phyloP scores from a whole-genome alignment of 805 yeast species.

The Starmerella bombicola region DNA sequence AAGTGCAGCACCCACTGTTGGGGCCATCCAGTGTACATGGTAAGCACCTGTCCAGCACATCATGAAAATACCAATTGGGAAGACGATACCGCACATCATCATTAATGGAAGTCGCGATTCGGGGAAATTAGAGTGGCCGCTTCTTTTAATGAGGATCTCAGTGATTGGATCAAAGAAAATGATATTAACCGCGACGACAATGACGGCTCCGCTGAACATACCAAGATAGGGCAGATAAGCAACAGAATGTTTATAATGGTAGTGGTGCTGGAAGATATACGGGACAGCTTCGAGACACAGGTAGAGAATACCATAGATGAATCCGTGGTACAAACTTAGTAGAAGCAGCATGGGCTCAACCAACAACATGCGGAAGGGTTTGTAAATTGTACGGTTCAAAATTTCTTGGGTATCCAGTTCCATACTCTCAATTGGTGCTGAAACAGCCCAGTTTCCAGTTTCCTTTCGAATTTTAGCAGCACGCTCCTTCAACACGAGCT shows the following conservation, averaged over 20 bases:
- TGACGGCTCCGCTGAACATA: conserved; percentile 50
- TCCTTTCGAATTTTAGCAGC: conserved; percentile 59
- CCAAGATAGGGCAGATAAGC: conserved; percentile 72
- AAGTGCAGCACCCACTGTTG: conserved; percentile 43
- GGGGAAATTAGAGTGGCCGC: conserved; percentile 53
- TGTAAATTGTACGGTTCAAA: conserved; percentile 45
- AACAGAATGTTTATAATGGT: conserved; percentile 47
- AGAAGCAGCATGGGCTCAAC: conserved; percentile 63
- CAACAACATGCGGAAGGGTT: conserved; percentile 57
- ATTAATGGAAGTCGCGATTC: conserved; percentile 70
- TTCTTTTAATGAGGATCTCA: conserved; percentile 35
- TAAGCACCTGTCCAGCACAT: conserved; percentile 79
- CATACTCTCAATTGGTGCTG: conserved; percentile 78
- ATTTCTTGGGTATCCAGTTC: conserved; percentile 47
- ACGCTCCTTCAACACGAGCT: conserved; percentile 44
- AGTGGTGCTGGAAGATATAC: conserved; percentile 49
- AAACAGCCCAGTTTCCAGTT: conserved; percentile 70
- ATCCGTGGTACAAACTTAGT: conserved; percentile 58
- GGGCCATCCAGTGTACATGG: conserved; percentile 53
- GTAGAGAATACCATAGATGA: conserved; percentile 69
- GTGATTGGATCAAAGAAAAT: conserved; percentile 45
- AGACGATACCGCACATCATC: conserved; percentile 56
- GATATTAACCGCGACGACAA: conserved; percentile 44
- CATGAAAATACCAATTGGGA: conserved; percentile 76
- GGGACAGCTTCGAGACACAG: conserved; percentile 66